A percentile compares a stretch with the other conserved stretches of the same genome.
These are phyloP conservation scores for Auxenochlorella pyrenoidosa DNA, from an alignment of 139 green algal species.

Conservation along the genomic window DNA sequence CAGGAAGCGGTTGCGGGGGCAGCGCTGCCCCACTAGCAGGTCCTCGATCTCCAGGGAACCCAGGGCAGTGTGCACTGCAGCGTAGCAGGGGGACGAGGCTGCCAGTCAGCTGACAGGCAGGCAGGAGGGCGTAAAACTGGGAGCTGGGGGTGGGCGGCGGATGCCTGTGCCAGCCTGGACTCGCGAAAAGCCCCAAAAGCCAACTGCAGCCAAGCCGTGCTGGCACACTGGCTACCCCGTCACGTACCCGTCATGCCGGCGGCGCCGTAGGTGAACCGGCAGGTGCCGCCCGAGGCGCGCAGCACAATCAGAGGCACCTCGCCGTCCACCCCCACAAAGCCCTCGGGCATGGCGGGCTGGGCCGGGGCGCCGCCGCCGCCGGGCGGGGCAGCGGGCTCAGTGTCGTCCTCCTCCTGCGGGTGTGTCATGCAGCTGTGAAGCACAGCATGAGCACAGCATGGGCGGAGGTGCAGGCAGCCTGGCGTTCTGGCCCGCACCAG, in stretches of 20 bases:
- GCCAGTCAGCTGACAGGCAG: too few relatives aligned
- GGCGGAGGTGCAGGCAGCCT: too few relatives aligned
- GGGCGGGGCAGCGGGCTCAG: not conserved
- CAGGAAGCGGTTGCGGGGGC: constrained; percentile 41
- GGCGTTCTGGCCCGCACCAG: too few relatives aligned
- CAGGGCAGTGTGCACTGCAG: constrained; percentile 46
- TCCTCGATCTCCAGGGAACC: constrained; percentile 77
- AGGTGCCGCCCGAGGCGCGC: constrained; percentile 41
- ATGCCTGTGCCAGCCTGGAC: too few relatives aligned
- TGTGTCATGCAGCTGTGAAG: not conserved
- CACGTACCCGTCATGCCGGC: constrained; percentile 34
- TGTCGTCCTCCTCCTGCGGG: not conserved
- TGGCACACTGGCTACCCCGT: not conserved
- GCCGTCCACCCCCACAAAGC: constrained; percentile 67
- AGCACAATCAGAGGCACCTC: constrained; percentile 65
- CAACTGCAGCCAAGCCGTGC: too few relatives aligned
- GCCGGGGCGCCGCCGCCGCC: not conserved
- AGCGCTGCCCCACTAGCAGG: constrained; percentile 64
- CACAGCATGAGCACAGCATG: too few relatives aligned
- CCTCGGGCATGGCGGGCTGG: not conserved
- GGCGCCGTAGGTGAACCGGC: constrained; percentile 35
- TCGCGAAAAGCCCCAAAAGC: too few relatives aligned
- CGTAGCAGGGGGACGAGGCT: not conserved
- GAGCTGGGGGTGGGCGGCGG: too few relatives aligned
- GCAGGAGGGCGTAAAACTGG: too few relatives aligned